Base-by-base conservation (phyloP, 768 basidiomycete genomes). In the Lentinula edodes region DNA sequence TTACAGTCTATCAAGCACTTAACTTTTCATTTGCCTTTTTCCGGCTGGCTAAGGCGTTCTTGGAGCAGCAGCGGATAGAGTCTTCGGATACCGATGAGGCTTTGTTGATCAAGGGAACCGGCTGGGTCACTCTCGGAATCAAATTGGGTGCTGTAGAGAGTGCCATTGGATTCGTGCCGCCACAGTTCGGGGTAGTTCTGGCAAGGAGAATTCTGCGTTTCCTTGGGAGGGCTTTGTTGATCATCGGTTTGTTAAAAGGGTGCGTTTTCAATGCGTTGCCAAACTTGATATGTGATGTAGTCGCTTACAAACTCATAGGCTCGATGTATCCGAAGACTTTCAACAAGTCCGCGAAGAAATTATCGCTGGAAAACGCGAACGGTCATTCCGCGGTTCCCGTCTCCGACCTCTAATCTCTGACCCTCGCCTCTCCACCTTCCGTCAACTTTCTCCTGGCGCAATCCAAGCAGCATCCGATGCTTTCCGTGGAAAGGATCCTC, bases 181-280 rank as follows among this genome's bases (percentile, higher is more conserved):
- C 76, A 32, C 75, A 76, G 7, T 90, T 90, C 66, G 81, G 77
- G 0, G 65, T 80, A 9, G 72, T 77, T 0, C 64, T 92, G 13
- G 75, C 80, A 8, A 78, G 91, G 41, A 81, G 90, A 15, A 73
- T 85, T 20, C 62, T 93, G 39, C 77, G 87, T 48, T 71, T 87
- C 56, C 42, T 86, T 10, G 77, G 78, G 2, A 78, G 89, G 51
- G 80, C 76, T 0, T 79, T 73, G 64, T 68, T 92, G 18, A 79
- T 83, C 61, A 79, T 87, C 59, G 91, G 90, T 16, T 64, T 86
- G 20, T 72, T 84, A 34, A 86, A 86, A 74, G 90, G 90, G 90
- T 90, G 63, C 60, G 84, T 72, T 28, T 1, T 1, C 18, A 0
- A 32, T 62, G 12, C 42, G 35, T 55, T 43, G 38, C 28, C n/a